phyloP scores from a whole-genome alignment of 2,329 filamentous ascomycete species.

The Monilinia fructigena region DNA sequence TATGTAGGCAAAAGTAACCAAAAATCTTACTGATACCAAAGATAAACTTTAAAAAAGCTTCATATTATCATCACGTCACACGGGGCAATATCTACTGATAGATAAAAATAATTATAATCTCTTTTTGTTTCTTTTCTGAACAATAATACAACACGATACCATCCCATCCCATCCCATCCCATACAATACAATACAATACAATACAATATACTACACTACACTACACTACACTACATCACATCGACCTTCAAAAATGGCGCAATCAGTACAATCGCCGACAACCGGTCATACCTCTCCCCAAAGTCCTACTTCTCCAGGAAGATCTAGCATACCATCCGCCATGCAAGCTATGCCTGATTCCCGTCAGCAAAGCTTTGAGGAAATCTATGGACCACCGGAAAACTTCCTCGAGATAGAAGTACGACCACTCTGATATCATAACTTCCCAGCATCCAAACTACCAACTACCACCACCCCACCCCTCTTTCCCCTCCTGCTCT shows the following conservation, averaged over 20 bases:
- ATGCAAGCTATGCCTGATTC: conserved; percentile 69
- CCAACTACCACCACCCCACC: conserved; percentile 24
- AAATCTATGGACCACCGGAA: conserved; percentile 97
- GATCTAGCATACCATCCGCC: conserved; percentile 27
- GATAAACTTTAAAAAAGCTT: background rate
- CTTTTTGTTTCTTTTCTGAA: background rate
- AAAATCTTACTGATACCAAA: background rate
- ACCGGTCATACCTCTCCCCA: conserved; percentile 15
- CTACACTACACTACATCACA: too few species aligned
- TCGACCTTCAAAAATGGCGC: conserved; percentile 15
- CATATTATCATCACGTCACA: conserved; percentile 14
- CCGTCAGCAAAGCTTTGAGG: conserved; percentile 93
- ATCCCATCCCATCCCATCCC: too few species aligned
- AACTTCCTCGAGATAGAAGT: conserved; percentile 99
- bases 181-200: too few species aligned
- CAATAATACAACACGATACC: too few species aligned
- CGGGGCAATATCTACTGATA: too few species aligned
- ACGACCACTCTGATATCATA: conserved; percentile 33
- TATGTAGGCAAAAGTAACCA: background rate
- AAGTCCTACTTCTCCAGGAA: conserved; percentile 18
- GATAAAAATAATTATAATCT: background rate
- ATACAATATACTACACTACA: too few species aligned
- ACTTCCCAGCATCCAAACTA: background rate
- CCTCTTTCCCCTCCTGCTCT: conserved; percentile 1
- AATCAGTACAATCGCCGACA: conserved; percentile 7